Base-by-base conservation (phyloP, 2,329 filamentous ascomycete genomes). In the Rhexocercosporidium sp. region DNA sequence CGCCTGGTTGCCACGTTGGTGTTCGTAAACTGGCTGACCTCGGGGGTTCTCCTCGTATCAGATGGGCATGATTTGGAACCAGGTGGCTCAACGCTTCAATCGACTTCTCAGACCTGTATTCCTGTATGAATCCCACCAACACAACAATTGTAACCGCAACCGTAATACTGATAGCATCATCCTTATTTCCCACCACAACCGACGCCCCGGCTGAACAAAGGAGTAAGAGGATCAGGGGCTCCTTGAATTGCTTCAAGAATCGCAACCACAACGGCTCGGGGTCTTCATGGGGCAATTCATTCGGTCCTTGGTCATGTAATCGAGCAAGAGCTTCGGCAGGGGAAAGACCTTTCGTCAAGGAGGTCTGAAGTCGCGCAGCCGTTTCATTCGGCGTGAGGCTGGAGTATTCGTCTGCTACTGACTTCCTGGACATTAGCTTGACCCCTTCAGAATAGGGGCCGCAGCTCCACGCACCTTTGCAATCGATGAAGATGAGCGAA, bases 141-240 rank as follows among this genome's bases (percentile, higher is more conserved):
- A 99, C 94, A 6, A 99, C 96, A 73, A 99, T 99, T 29, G 94
- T 97, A 25, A 99, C 96, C 1, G 96, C 96, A 37, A 97, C 90
- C 0, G 95, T 92, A 76, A 99, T 99, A 79, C 95, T 98, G 74
- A 99, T 82, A 6, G 95, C 95, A 81, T 99, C 96, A 75, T 98
- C 95, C 77, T 90, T 89, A 77, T 99, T 99, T 61, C 94, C 94
- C 79, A 99, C 91, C 51, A 98, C 80, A 59, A 98, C 88, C 0
- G 95, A 98, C 46, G 97, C 91, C 20, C 86, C 90, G 0, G 96
- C 95, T 3, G 96, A 98, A 7, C 89, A 92, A 25, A 99, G 86
- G 18, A 99, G 86, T n/a, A 99, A 86, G 25, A 98, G 81, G 70
- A 99, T 99, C 64, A 99, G 83, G 0, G 96, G 95, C 77, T 99